Base-by-base conservation (phyloP, 306 rosid genomes). In the Quercus cerris region DNA sequence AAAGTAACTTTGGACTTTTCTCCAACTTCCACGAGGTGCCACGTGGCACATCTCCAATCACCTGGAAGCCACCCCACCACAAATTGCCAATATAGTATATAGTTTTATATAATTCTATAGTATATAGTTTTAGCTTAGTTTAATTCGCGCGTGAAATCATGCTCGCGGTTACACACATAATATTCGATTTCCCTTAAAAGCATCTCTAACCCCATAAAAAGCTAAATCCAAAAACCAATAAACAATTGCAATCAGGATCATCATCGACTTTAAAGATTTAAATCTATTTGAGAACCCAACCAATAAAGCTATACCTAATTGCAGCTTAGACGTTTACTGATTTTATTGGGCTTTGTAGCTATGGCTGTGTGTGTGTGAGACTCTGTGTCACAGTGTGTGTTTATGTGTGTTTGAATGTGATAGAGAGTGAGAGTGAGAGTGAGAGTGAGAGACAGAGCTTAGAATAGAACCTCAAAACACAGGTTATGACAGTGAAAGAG, bases 121-220 rank as follows among this genome's bases (percentile, higher is more conserved):
- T 41, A 41, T 41, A 8, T 41, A 41, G 46, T 41, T 41, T 41
- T 41, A 41, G 46, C 46, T 41, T 56, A 78, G 68, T 52, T 61
- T 66, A 86, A 84, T 77, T 44, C 62, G 41, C 81, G 87, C 93
- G 86, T 85, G 86, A 71, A 77, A 35, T 33, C 15, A 46, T 62
- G 66, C 35, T 56, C 46, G 30, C 79, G 70, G 78, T 81, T 41
- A 52, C 82, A 75, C 81, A 79, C 6, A 27, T 58, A 73, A 82
- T 83, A 87, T 89, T 87, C 91, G 72, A 73, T 83, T 74, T 70
- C 64, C 81, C 92, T 89, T 84, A 88, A 91, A 91, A 91, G 97
- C 89, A 89, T 81, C 80, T 75, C 75, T 71, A 44, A 51, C 78
- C 73, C 85, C 85, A 77, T 80, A 78, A 81, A 84, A 85, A 83